These are phyloP conservation scores for Neurospora intermedia DNA, from an alignment of 495 filamentous ascomycete genomes.

Conservation along the genomic window DNA sequence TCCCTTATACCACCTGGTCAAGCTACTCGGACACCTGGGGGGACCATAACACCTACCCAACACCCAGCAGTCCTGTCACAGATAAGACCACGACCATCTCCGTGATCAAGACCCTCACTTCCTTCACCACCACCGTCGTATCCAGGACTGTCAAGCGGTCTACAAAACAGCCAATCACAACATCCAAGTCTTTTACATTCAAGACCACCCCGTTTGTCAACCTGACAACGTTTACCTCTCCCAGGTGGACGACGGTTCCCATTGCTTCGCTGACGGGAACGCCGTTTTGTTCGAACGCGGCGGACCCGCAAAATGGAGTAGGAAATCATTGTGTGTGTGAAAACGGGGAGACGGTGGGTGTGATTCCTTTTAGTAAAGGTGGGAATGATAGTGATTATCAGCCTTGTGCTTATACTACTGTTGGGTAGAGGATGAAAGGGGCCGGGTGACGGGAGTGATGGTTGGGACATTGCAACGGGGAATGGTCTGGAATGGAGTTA, in stretches of 20 bases:
- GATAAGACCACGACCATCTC: not conserved
- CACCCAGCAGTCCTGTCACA: not conserved
- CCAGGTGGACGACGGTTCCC: constrained; percentile 8
- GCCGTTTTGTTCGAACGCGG: constrained; percentile 11
- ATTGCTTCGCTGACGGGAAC: constrained; percentile 4
- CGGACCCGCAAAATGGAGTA: constrained; percentile 7
- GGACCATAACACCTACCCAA: not conserved
- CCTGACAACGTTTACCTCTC: not conserved
- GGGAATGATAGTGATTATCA: constrained; percentile 9
- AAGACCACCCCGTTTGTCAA: not conserved
- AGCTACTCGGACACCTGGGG: not conserved
- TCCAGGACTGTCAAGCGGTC: not conserved
- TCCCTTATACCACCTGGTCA: not conserved
- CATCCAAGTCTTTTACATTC: not conserved
- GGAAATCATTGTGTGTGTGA: constrained; percentile 12
- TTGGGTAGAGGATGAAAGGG: not conserved
- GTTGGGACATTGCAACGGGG: not conserved
- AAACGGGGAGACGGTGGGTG: constrained; percentile 8
- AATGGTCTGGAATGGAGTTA: not conserved
- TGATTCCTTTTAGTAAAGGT: constrained; percentile 4
- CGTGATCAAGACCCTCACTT: not conserved
- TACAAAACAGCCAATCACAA: not conserved
- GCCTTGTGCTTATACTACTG: constrained; percentile 14
- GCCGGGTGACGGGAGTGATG: not conserved
- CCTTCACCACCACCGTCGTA: not conserved